Base-by-base conservation (phyloP, 805 yeast genomes). In the Dipodascus albidus region DNA sequence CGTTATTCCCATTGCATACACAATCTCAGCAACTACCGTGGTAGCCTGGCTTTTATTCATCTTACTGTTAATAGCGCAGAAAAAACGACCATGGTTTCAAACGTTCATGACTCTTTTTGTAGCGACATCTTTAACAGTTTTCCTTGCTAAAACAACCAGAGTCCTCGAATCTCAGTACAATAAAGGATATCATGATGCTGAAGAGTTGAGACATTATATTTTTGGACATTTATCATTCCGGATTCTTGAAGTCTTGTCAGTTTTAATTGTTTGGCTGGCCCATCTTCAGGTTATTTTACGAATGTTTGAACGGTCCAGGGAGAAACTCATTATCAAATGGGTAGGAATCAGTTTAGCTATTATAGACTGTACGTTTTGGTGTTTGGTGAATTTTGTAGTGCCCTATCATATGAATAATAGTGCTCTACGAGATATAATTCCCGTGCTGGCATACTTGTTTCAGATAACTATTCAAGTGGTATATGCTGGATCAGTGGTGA, bases 41-140 rank as follows among this genome's bases (percentile, higher is more conserved):
- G 75, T 83, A 15, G 72, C 82, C 23, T 87, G 95, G 95, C 79
- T 85, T 80, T 70, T 87, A 23, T 67, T 83, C 51, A 56, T 84
- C 17, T 66, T 85, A 33, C 70, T 84, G 47, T 62, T 77, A 20
- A 63, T 86, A 31, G 75, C 80, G 20, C 78, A 76, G 42, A 78
- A 78, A 58, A 69, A 77, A 23, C 77, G 83, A 53, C 88, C 90
- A 2, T 63, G 71, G 44, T 65, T 81, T 48, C 75, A 86, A 38
- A 77, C 77, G 42, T 27, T 81, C 8, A 79, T 85, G 3, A 79
- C 84, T n/a, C 58, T 81, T 20, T 70, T 80, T 52, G 76, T 75
- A 54, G 79, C 87, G 14, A 67, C 78, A 1, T 71, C 77, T 8
- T 71, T 78, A 51, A 80, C 87, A 0, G 75, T 78, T 0, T 66